Evolutionary conservation across 108 stramenopile species (phyloP).

Genomic region (Poteriospumella lacustris): DNA sequence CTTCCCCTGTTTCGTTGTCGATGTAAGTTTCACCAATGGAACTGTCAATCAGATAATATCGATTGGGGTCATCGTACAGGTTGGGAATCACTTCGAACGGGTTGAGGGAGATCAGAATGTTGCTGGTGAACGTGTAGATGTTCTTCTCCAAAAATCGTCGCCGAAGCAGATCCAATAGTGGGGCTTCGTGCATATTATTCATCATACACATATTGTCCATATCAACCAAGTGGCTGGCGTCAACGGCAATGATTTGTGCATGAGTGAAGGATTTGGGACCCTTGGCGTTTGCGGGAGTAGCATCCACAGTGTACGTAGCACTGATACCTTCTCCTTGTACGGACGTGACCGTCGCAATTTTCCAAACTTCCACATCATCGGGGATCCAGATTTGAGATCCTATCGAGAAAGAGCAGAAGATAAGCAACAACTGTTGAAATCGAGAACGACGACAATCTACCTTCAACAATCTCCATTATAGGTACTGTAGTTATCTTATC

Average conservation of each 20-base stretch:
- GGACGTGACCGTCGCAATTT: not conserved
- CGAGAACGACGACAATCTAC: too few species aligned
- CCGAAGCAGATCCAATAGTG: conserved; percentile 54
- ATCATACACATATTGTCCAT: conserved; percentile 51
- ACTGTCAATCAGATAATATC: not conserved
- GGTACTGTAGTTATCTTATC: too few species aligned
- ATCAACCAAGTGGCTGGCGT: conserved; percentile 54
- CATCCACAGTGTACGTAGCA: not conserved
- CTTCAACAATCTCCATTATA: too few species aligned
- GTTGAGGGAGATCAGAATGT: conserved; percentile 97
- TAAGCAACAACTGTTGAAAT: not conserved
- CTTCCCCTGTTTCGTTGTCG: not conserved
- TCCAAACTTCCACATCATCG: not conserved
- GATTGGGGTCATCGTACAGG: conserved; percentile 41
- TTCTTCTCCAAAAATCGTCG: conserved; percentile 45
- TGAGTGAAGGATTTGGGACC: too few species aligned
- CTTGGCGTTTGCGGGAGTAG: too few species aligned
- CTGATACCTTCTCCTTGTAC: not conserved
- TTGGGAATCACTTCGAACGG: conserved; percentile 71
- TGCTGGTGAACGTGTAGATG: conserved; percentile 98
- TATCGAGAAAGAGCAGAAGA: not conserved
- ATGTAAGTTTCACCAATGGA: not conserved
- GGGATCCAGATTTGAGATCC: not conserved
- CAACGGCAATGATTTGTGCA: too few species aligned
- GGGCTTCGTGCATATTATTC: conserved; percentile 64